These are phyloP conservation scores for Streptanthus diversifolius DNA, from an alignment of 345 rosid genomes.

Conservation along the genomic window DNA sequence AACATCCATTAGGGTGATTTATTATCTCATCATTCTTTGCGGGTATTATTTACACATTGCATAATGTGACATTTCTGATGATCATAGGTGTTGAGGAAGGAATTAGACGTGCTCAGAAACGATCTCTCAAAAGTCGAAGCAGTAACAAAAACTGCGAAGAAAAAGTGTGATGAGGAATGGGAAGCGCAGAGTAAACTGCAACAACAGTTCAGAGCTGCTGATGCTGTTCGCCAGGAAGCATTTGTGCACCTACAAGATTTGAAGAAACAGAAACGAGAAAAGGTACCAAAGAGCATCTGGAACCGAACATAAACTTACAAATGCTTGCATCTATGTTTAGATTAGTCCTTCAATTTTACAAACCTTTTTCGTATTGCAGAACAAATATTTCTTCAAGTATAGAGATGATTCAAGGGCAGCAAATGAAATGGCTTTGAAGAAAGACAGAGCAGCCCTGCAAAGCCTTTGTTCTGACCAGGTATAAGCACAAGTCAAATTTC, in stretches of 20 bases:
- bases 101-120: constrained; percentile 56
- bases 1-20: neutral
- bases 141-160: constrained; percentile 51
- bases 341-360: constrained; percentile 3
- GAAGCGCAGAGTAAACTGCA: constrained; percentile 45
- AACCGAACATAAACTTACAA: constrained; percentile 9
- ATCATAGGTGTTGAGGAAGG: constrained; percentile 63
- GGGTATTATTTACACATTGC: constrained; percentile 2
- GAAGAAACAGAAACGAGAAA: constrained; percentile 54
- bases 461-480: constrained; percentile 65
- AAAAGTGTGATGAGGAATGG: constrained; percentile 43
- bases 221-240: constrained; percentile 67
- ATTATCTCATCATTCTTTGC: neutral
- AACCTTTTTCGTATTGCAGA: constrained; percentile 40
- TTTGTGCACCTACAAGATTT: constrained; percentile 51
- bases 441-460: constrained; percentile 54
- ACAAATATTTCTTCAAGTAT: constrained; percentile 52
- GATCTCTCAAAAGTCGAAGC: constrained; percentile 55
- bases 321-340: neutral
- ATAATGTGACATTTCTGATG: constrained; percentile 13
- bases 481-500: constrained; percentile 21
- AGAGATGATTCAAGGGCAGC: constrained; percentile 57
- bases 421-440: constrained; percentile 51
- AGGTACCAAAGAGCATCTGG: constrained; percentile 43
- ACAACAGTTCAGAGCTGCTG: constrained; percentile 51